Conservation (phyloP, 148 eudicot species). For the Silene uniflora region DNA sequence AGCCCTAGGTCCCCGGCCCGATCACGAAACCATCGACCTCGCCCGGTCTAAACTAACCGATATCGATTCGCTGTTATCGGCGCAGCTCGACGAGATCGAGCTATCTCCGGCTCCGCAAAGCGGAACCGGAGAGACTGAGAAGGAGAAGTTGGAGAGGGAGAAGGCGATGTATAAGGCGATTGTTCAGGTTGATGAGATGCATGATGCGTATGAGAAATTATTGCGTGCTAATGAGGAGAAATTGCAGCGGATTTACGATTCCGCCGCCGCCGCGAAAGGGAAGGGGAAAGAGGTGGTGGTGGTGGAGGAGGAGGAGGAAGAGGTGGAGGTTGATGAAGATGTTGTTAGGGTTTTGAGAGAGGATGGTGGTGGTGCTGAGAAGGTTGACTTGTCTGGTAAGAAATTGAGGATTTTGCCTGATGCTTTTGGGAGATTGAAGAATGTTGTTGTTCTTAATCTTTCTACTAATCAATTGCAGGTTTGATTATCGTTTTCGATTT, state of each 20-base stretch:
- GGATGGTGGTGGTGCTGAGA: constrained; percentile 27
- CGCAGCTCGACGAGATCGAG: constrained; percentile 41
- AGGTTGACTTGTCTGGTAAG: constrained; percentile 48
- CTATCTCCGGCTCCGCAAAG: constrained; percentile 32
- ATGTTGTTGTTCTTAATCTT: constrained; percentile 45
- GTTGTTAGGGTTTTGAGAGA: constrained; percentile 51
- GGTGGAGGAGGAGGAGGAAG: constrained; percentile 20
- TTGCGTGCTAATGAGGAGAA: constrained; percentile 45
- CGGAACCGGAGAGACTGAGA: constrained; percentile 20
- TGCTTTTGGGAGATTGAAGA: constrained; percentile 52
- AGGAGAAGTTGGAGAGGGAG: constrained; percentile 47
- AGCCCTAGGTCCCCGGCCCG: constrained; percentile 64
- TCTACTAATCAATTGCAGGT: constrained; percentile 68
- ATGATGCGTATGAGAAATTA: constrained; percentile 53
- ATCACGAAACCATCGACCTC: constrained; percentile 68
- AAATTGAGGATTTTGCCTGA: constrained; percentile 54
- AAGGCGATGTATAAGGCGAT: constrained; percentile 51
- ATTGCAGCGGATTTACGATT: constrained; percentile 54
- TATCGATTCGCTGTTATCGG: constrained; percentile 32
- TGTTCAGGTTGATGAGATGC: constrained; percentile 61
- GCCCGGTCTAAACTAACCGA: constrained; percentile 51
- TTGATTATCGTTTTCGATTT: background rate
- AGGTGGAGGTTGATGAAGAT: constrained; percentile 52
- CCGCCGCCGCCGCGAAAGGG: constrained; percentile 14
- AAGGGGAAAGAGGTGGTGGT: constrained; percentile 22